Percentiles rank a stretch among this genome's conserved stretches.
Evolutionary conservation across 345 rosid genomes (phyloP).

Genomic region (Limnanthes douglasii): DNA sequence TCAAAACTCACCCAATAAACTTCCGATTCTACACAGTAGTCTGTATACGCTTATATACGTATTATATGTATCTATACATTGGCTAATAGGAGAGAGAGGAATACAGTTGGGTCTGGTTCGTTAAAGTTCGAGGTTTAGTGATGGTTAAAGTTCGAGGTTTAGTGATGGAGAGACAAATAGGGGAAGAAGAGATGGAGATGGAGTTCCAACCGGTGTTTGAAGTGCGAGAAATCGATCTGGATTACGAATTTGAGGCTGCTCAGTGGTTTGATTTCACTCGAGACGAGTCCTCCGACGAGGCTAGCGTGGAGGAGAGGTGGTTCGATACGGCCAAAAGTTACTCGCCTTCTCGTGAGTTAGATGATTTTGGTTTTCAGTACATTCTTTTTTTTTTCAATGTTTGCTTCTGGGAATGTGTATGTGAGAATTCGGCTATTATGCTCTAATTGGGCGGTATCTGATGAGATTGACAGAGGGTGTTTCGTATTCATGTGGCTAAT

Average conservation of each 20-base stretch:
- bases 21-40: too few relatives aligned
- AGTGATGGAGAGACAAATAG: conserved; percentile 12
- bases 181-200: conserved; percentile 26
- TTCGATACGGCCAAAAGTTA: conserved; percentile 50
- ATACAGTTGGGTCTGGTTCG: too few relatives aligned
- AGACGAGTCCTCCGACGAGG: conserved; percentile 47
- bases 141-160: conserved; percentile 13
- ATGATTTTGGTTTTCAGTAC: background rate
- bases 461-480: background rate
- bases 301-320: conserved; percentile 57
- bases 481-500: background rate
- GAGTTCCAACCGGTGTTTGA: conserved; percentile 41
- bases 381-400: background rate
- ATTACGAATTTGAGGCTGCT: conserved; percentile 88
- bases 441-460: background rate
- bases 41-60: too few relatives aligned
- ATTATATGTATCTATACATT: too few relatives aligned
- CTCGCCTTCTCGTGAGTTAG: conserved; percentile 95
- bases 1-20: too few relatives aligned
- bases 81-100: too few relatives aligned
- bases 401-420: background rate
- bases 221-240: conserved; percentile 65
- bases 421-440: background rate
- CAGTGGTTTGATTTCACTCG: conserved; percentile 63
- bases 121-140: conserved; percentile 6